phyloP scores from a whole-genome alignment of 495 filamentous ascomycete genomes.

The Sordaria brevicollis region DNA sequence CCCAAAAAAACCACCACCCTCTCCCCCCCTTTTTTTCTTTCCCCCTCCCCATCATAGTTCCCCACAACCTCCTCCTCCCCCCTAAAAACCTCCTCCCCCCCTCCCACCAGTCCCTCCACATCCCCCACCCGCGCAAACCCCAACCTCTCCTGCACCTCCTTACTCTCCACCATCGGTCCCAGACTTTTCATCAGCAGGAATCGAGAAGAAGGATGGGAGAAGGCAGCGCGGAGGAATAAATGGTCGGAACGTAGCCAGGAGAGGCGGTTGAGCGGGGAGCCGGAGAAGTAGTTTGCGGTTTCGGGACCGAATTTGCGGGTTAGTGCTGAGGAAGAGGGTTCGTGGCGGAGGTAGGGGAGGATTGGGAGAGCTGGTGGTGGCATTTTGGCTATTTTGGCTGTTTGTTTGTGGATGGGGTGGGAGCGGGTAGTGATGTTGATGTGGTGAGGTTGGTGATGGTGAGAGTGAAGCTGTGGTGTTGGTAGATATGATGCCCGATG shows the following conservation, averaged over 20 bases:
- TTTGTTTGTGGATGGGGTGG: neutral
- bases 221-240: conserved; percentile 64
- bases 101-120: neutral
- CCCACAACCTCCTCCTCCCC: neutral
- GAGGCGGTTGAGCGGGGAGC: conserved; percentile 51
- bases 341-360: conserved; percentile 40
- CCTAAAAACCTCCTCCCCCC: neutral
- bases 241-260: conserved; percentile 80
- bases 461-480: too few relatives aligned
- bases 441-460: neutral
- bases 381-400: neutral
- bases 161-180: conserved; percentile 53
- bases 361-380: conserved; percentile 20
- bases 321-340: conserved; percentile 55
- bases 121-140: neutral
- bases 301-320: conserved; percentile 82
- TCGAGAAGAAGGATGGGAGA: conserved; percentile 55
- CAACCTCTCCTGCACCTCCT: neutral
- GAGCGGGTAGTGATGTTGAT: neutral
- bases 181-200: conserved; percentile 76
- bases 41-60: neutral
- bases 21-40: neutral
- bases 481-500: too few relatives aligned
- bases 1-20: neutral
- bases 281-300: conserved; percentile 91